Percentiles rank a stretch among this genome's conserved stretches.
These are phyloP conservation scores for Cystobasidiaceae sp. DNA, from an alignment of 1,284 basidiomycete species.

Conservation along the genomic window DNA sequence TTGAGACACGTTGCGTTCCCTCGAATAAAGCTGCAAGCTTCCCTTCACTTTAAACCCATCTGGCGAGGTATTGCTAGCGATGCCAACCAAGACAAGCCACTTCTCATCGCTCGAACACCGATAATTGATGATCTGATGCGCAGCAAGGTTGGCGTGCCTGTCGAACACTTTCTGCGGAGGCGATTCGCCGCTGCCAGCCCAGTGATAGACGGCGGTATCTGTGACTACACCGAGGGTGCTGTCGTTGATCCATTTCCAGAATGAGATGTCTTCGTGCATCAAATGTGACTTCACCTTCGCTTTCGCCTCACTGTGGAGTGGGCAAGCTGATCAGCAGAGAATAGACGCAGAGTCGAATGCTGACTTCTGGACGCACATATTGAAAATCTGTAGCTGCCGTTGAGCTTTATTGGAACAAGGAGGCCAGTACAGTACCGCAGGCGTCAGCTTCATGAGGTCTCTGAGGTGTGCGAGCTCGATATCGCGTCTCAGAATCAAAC, in stretches of 20 bases:
- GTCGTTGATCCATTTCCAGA: slow-evolving; percentile 98
- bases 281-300: slow-evolving; percentile 94
- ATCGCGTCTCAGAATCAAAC: neutral
- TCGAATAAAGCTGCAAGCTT: slow-evolving; percentile 89
- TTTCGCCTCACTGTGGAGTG: slow-evolving; percentile 62
- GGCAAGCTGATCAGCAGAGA: neutral
- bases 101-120: slow-evolving; percentile 87
- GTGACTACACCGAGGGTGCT: slow-evolving; percentile 92
- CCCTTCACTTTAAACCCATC: slow-evolving; percentile 97
- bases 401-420: no score
- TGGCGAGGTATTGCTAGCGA: slow-evolving; percentile 85
- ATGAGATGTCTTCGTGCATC: slow-evolving; percentile 89
- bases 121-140: slow-evolving; percentile 98
- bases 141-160: slow-evolving; percentile 87
- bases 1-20: slow-evolving; percentile 88
- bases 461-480: no score
- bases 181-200: slow-evolving; percentile 58
- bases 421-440: no score
- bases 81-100: slow-evolving; percentile 95
- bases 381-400: slow-evolving; percentile 95
- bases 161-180: slow-evolving; percentile 88
- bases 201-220: slow-evolving; percentile 88
- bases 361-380: slow-evolving; percentile 54
- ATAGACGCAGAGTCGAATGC: neutral
- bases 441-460: no score